Evolutionary conservation across 371 early-diverging fungal species (phyloP).

Genomic region (Zancudomyces culisetae): DNA sequence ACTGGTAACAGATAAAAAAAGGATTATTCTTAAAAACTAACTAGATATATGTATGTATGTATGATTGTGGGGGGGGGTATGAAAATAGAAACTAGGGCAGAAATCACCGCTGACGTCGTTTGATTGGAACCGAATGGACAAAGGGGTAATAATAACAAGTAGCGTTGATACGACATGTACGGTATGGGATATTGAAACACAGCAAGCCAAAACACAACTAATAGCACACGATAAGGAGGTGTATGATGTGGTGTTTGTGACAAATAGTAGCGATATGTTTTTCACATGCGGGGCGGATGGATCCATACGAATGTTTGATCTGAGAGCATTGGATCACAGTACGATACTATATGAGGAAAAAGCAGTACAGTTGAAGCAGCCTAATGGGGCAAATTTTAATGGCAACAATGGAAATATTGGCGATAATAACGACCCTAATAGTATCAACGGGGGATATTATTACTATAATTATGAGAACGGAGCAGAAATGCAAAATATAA

Average conservation of each 20-base stretch:
- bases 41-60: constrained; percentile 2
- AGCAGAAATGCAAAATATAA: too few relatives aligned
- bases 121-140: constrained; percentile 86
- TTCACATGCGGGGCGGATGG: constrained; percentile 94
- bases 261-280: constrained; percentile 71
- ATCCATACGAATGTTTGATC: constrained; percentile 88
- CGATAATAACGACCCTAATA: too few relatives aligned
- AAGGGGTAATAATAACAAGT: constrained; percentile 65
- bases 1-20: neutral
- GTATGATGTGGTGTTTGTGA: constrained; percentile 83
- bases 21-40: neutral
- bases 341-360: constrained; percentile 89
- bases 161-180: constrained; percentile 96
- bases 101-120: constrained; percentile 83
- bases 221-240: constrained; percentile 96
- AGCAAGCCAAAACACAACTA: constrained; percentile 86
- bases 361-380: too few relatives aligned
- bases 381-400: neutral
- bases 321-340: constrained; percentile 78
- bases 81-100: constrained; percentile 22
- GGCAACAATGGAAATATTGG: too few relatives aligned
- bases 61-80: constrained; percentile 10
- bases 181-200: constrained; percentile 87
- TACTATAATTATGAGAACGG: too few relatives aligned
- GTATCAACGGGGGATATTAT: too few relatives aligned